Conservation (phyloP, 148 eudicot genomes). For the Cornus florida region DNA sequence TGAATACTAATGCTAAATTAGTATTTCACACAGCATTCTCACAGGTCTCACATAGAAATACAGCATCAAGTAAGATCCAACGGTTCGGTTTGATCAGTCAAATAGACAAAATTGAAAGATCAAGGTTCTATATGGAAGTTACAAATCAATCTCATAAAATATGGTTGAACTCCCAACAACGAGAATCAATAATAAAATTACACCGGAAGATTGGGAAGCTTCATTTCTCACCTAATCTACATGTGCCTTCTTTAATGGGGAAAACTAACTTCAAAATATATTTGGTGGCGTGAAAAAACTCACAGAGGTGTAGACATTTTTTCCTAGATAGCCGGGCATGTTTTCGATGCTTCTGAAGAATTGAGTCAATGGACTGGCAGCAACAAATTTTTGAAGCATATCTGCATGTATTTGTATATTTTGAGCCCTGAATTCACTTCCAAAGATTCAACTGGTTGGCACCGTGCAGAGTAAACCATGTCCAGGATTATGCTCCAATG, state of each 20-base stretch:
- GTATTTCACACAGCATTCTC: not conserved
- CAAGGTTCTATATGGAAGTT: no score
- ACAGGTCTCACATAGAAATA: not conserved
- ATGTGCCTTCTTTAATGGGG: not conserved
- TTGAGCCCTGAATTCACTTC: not conserved
- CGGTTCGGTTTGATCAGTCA: not conserved
- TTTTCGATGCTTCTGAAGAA: not conserved
- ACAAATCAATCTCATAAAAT: not conserved
- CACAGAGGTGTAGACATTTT: not conserved
- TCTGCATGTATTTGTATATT: not conserved
- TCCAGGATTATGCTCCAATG: slow-evolving; percentile 77
- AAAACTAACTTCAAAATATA: not conserved
- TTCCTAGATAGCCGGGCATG: not conserved
- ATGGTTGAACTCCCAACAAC: not conserved
- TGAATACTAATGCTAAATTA: not conserved
- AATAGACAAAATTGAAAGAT: not conserved
- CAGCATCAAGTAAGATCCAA: not conserved
- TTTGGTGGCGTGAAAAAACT: not conserved
- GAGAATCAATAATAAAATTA: not conserved
- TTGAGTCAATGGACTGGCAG: not conserved
- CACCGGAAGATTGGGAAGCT: not conserved
- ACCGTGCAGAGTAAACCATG: slow-evolving; percentile 81
- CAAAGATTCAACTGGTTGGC: slow-evolving; percentile 33
- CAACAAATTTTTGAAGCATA: not conserved
- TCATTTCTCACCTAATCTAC: not conserved